Percentiles rank a stretch among this genome's conserved stretches.
phyloP scores from a whole-genome alignment of 345 rosid species.

The Kandelia obovata region DNA sequence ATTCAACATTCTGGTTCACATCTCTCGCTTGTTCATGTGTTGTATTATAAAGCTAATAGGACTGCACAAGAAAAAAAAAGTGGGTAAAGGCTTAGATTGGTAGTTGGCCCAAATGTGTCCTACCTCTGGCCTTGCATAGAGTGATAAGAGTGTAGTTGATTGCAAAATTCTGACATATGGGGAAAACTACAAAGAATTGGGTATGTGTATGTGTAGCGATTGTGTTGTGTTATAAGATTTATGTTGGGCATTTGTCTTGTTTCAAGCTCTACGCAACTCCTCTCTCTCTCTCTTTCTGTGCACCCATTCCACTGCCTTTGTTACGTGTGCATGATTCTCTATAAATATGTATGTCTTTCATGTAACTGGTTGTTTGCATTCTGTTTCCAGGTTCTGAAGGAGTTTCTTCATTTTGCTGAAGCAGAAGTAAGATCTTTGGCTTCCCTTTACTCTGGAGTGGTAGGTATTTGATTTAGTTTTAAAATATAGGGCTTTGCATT shows the following conservation, averaged over 20 bases:
- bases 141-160: not conserved
- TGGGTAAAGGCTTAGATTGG: not conserved
- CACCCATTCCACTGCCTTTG: too few relatives aligned
- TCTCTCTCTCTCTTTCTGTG: not conserved
- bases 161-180: not conserved
- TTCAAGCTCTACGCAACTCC: not conserved
- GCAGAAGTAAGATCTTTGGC: constrained; percentile 80
- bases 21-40: not conserved
- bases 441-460: constrained; percentile 80
- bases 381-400: constrained; percentile 54
- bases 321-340: not conserved
- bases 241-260: too few relatives aligned
- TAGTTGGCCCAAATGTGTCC: not conserved
- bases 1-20: not conserved
- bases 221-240: too few relatives aligned
- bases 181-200: too few relatives aligned
- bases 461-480: constrained; percentile 27
- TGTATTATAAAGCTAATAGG: not conserved
- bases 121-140: not conserved
- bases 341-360: not conserved
- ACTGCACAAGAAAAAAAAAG: too few relatives aligned
- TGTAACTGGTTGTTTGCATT: constrained; percentile 3
- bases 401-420: constrained; percentile 75
- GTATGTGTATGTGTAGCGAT: too few relatives aligned
- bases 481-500: not conserved